Conservation (phyloP, 2,329 filamentous ascomycete genomes). For the Claviceps fusiformis region DNA sequence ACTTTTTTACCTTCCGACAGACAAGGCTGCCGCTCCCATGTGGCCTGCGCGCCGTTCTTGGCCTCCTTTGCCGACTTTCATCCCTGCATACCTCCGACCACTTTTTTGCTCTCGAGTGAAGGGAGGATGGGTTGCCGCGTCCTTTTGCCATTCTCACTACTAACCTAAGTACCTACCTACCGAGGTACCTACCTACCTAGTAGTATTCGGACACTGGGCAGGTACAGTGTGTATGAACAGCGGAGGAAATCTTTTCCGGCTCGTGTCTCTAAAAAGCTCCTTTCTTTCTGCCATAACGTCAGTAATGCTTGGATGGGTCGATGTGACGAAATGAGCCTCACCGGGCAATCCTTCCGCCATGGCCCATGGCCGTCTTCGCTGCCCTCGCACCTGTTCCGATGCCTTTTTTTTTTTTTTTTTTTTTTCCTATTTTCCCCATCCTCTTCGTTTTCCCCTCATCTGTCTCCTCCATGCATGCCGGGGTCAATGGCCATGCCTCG, state of each 20-base stretch:
- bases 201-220: not conserved
- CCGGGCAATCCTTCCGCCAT: not conserved
- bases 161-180: no score
- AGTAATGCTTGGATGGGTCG: not conserved
- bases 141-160: not conserved
- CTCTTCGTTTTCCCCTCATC: not conserved
- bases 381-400: not conserved
- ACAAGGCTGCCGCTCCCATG: conserved; percentile 2
- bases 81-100: not conserved
- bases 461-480: not conserved
- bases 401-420: not conserved
- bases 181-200: no score
- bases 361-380: not conserved
- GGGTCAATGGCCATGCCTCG: not conserved
- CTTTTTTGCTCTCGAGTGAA: not conserved
- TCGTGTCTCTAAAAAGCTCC: not conserved
- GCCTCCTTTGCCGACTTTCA: not conserved
- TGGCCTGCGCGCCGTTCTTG: not conserved
- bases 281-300: not conserved
- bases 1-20: not conserved
- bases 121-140: not conserved
- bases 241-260: not conserved
- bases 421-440: not conserved
- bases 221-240: no score
- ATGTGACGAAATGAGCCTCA: not conserved